These are phyloP conservation scores for Limonium bicolor DNA, from an alignment of 148 eudicot genomes.

Conservation along the genomic window DNA sequence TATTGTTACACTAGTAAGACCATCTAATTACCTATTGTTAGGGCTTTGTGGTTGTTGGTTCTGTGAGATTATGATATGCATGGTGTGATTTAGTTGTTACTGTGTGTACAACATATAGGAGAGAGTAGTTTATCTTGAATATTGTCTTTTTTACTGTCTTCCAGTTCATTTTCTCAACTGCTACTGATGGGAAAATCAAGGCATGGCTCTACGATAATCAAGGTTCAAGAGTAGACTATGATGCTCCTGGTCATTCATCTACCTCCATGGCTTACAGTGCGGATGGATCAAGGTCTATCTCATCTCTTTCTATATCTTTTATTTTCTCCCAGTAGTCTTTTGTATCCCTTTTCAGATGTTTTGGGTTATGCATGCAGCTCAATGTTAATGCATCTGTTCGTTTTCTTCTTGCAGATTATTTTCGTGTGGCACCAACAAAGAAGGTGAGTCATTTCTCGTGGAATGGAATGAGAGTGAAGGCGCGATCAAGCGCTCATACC, in stretches of 20 bases:
- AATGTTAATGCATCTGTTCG: background rate
- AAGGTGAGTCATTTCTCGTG: conserved; percentile 81
- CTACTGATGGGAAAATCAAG: conserved; percentile 89
- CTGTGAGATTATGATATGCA: too few relatives aligned
- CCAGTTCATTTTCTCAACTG: conserved; percentile 90
- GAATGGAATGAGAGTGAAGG: conserved; percentile 99
- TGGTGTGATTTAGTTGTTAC: too few relatives aligned
- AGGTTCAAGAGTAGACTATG: conserved; percentile 92
- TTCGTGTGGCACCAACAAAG: conserved; percentile 93
- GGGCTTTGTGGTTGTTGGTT: too few relatives aligned
- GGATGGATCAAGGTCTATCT: conserved; percentile 69
- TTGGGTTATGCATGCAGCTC: background rate
- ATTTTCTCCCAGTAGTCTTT: background rate
- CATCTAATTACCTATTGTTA: too few relatives aligned
- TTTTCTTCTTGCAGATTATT: conserved; percentile 41
- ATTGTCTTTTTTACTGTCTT: too few relatives aligned
- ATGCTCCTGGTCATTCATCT: conserved; percentile 91
- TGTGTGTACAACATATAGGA: too few relatives aligned
- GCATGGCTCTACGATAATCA: conserved; percentile 84
- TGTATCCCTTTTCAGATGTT: background rate
- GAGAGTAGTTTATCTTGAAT: too few relatives aligned
- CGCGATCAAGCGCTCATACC: conserved; percentile 63
- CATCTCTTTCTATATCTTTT: background rate
- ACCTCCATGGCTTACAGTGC: conserved; percentile 82
- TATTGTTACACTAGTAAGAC: too few relatives aligned